A percentile compares a stretch with the other conserved stretches of the same genome.
phyloP scores from a whole-genome alignment of 345 rosid species.

The Diplotaxis tenuifolia region DNA sequence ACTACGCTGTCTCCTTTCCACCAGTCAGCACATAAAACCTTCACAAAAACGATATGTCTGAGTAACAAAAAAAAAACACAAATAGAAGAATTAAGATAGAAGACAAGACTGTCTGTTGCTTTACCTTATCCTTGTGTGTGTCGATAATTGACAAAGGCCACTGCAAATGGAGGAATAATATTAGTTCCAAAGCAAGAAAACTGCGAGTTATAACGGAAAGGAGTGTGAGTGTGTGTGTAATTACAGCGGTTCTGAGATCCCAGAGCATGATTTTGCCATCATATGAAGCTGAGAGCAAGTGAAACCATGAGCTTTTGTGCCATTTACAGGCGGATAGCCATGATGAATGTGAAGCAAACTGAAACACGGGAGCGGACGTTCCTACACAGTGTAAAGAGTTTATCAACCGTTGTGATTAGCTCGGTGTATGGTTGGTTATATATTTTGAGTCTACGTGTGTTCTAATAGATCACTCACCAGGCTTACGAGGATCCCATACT shows the following conservation, averaged over 20 bases:
- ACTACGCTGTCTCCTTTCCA: conserved; percentile 79
- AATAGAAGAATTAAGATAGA: neutral
- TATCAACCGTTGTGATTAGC: neutral
- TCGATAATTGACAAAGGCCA: conserved; percentile 86
- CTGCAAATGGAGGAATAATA: conserved; percentile 49
- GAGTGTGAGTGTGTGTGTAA: conserved; percentile 1
- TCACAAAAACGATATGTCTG: neutral
- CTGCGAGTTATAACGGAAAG: neutral
- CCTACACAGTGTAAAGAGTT: conserved; percentile 44
- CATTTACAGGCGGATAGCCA: conserved; percentile 98
- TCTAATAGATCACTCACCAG: conserved; percentile 51
- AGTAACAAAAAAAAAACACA: neutral
- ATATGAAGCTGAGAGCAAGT: conserved; percentile 87
- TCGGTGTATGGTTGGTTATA: conserved; percentile 9
- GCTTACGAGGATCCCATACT: conserved; percentile 98
- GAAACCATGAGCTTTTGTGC: conserved; percentile 78
- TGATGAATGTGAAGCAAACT: conserved; percentile 78
- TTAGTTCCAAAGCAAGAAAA: neutral
- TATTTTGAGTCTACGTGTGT: neutral
- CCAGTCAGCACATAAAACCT: conserved; percentile 98
- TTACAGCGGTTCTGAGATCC: conserved; percentile 99
- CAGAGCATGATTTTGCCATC: conserved; percentile 98
- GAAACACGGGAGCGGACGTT: conserved; percentile 82
- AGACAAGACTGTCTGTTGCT: neutral
- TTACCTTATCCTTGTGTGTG: conserved; percentile 83